Evolutionary conservation across 148 eudicot genomes (phyloP).

Genomic region (Salicornia ramosissima): DNA sequence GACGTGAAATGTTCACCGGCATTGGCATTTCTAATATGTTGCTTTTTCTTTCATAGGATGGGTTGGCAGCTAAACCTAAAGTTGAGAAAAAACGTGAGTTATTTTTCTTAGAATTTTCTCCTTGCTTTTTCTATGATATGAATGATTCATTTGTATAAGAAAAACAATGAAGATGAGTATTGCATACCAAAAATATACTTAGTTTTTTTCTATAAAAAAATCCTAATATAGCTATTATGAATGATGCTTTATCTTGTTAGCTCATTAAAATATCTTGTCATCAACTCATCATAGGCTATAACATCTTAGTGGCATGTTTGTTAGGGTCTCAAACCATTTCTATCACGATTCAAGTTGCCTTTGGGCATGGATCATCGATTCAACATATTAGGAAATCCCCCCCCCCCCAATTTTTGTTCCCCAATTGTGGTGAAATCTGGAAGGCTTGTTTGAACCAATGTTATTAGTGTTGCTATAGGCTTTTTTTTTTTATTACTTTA

Average conservation of each 20-base stretch:
- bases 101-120: constrained; percentile 5
- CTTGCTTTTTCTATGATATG: background rate
- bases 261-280: background rate
- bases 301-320: background rate
- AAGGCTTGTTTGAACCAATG: background rate
- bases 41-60: constrained; percentile 45
- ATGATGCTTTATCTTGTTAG: constrained; percentile 4
- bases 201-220: background rate
- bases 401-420: background rate
- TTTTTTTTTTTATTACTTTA: background rate
- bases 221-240: background rate
- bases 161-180: background rate
- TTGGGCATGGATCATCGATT: too few species aligned
- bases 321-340: background rate
- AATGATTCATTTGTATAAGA: background rate
- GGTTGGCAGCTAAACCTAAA: constrained; percentile 43
- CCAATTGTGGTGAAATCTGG: background rate
- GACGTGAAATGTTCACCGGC: background rate
- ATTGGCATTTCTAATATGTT: constrained; percentile 8
- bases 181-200: too few species aligned
- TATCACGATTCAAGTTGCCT: background rate
- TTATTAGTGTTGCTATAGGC: background rate
- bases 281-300: background rate
- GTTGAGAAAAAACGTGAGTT: constrained; percentile 57
- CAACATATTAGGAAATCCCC: background rate